These are phyloP conservation scores for Wickerhamiella bombiphila DNA, from an alignment of 805 yeast genomes.

Conservation along the genomic window DNA sequence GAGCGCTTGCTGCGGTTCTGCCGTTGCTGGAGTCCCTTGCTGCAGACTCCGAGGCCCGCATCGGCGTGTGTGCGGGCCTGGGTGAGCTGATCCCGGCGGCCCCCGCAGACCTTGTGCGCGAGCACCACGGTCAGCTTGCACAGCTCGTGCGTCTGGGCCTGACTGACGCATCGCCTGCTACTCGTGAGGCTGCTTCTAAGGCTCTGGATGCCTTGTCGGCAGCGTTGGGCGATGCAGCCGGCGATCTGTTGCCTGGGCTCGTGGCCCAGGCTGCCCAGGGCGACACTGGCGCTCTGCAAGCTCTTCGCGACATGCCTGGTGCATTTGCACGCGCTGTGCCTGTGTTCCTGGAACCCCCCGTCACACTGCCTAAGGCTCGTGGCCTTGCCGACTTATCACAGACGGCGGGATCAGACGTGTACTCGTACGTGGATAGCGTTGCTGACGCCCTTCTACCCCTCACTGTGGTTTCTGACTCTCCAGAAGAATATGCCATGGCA, in stretches of 20 bases:
- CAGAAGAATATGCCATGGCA: conserved; percentile 23
- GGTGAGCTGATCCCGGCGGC: conserved; percentile 68
- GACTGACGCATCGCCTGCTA: conserved; percentile 49
- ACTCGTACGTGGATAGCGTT: conserved; percentile 46
- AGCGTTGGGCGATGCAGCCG: conserved; percentile 70
- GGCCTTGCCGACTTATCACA: conserved; percentile 17
- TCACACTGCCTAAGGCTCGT: conserved; percentile 70
- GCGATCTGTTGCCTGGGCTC: conserved; percentile 74
- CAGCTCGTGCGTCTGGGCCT: conserved; percentile 64
- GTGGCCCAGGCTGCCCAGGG: conserved; percentile 48
- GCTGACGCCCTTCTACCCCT: conserved; percentile 48
- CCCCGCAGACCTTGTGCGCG: conserved; percentile 37
- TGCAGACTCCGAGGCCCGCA: conserved; percentile 69
- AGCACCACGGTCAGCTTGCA: conserved; percentile 56
- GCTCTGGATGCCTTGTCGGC: conserved; percentile 83
- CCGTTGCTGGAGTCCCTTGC: conserved; percentile 66
- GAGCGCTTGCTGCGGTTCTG: conserved; percentile 66
- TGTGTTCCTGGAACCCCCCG: conserved; percentile 82
- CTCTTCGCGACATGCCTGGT: conserved; percentile 83
- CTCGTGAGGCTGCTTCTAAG: conserved; percentile 80
- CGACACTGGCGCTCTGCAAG: conserved; percentile 52
- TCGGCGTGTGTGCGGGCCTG: conserved; percentile 92
- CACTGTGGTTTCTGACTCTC: neutral
- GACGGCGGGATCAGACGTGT: conserved; percentile 24
- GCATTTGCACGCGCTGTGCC: conserved; percentile 79